Evolutionary conservation across 2,329 filamentous ascomycete genomes (phyloP), one percentile per base, ranked within the genome.

Genomic region (Colletotrichum endophyticum): DNA sequence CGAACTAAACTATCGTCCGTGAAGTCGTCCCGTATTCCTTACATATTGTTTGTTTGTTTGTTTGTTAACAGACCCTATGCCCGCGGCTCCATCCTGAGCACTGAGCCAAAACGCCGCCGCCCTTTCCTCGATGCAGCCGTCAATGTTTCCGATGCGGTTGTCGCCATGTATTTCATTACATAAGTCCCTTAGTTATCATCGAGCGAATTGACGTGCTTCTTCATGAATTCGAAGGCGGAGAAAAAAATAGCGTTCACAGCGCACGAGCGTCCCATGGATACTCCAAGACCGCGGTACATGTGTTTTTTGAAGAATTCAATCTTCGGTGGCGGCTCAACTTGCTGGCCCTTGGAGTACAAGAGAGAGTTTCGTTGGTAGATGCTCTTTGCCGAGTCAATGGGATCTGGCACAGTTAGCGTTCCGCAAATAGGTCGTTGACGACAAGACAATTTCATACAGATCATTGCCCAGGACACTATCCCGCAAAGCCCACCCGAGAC

Each of bases 181-280:
- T 56, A 59, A 67, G 36, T 57, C 44, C n/a, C 66, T 59, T 44
- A 77, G 8, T 84, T 80, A 66, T 91, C 89, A 53, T 91, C 89
- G 78, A 91, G 85, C 12, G 86, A 84, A 81, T 90, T 89, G 84
- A 92, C 91, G 78, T 89, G 88, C 83, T 93, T 93, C 87, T 97
- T 97, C 80, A 95, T 90, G 80, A 95, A 93, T 85, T 98, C 95
- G 83, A 97, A 98, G 53, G 93, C 94, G 59, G 94, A 96, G 86
- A 98, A 98, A 89, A 98, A 98, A 81, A 98, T 94, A 79, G 95
- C 95, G 83, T 98, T 98, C 80, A 97, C 93, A 69, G 95, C 89
- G 81, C 94, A 96, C 15, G 95, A 96, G 72, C 95, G 92, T 79
- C 92, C 91, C 92, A 97, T 96, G 49, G 94, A 96, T 30, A 97